Conservation (phyloP, 2,329 filamentous ascomycete species). For the Ophidiomyces ophidiicola region DNA sequence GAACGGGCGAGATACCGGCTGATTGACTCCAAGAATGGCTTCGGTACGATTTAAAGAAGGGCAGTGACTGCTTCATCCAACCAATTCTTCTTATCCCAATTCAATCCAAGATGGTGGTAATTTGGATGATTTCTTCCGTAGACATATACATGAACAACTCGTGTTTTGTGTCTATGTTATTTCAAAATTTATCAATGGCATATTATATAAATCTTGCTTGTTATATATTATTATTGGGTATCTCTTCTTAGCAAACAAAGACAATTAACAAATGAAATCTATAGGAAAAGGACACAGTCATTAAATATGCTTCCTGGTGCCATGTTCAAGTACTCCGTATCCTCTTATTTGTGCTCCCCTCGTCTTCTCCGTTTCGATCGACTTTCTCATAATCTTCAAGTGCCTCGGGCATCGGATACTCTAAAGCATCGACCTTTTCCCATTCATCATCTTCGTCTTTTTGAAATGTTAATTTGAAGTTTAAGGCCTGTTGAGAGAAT, state of each 20-base stretch:
- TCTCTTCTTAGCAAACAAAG: background rate
- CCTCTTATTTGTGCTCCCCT: conserved; percentile 23
- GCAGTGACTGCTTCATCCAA: too few relatives aligned
- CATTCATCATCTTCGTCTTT: conserved; percentile 30
- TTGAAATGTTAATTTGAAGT: background rate
- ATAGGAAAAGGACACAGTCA: background rate
- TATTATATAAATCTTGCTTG: conserved; percentile 1
- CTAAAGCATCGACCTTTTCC: conserved; percentile 32
- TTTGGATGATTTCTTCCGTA: too few relatives aligned
- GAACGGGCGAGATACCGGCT: conserved; percentile 66
- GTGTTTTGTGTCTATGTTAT: too few relatives aligned
- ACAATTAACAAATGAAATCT: background rate
- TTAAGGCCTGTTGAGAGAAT: background rate
- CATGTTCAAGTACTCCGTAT: conserved; percentile 4
- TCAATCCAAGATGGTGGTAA: too few relatives aligned
- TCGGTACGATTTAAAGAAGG: conserved; percentile 41
- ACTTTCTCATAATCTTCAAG: conserved; percentile 26
- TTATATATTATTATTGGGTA: conserved; percentile 3
- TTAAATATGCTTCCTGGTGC: background rate
- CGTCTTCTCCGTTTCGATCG: conserved; percentile 22
- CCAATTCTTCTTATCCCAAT: too few relatives aligned
- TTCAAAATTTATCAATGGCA: conserved; percentile 3
- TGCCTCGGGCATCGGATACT: conserved; percentile 24
- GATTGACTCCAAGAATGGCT: conserved; percentile 67
- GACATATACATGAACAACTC: too few relatives aligned